phyloP scores from a whole-genome alignment of 176 grass and related monocot species.

The Juncus effusus region DNA sequence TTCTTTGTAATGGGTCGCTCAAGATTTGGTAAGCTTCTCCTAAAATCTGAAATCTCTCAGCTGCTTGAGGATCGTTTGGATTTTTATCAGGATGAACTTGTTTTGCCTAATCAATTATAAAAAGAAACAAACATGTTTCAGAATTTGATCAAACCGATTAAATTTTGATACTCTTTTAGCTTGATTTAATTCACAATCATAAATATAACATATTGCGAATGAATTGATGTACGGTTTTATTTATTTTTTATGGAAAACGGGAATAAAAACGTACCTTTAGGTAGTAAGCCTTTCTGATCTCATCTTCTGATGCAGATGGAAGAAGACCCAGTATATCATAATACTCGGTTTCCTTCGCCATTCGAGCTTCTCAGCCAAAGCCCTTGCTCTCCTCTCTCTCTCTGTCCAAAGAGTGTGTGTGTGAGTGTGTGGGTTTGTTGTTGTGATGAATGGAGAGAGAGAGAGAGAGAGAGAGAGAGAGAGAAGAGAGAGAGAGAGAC shows the following conservation, averaged over 20 bases:
- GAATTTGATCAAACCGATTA: too few species aligned
- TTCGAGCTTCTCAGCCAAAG: conserved; percentile 27
- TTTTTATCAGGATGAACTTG: conserved; percentile 90
- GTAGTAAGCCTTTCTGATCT: conserved; percentile 98
- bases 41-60: conserved; percentile 87
- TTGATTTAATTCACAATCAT: background rate
- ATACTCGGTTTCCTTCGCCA: conserved; percentile 97
- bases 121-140: background rate
- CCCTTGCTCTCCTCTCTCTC: background rate
- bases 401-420: conserved; percentile 8
- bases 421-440: background rate
- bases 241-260: background rate
- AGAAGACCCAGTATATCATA: conserved; percentile 82
- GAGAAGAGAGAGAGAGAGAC: conserved; percentile 3
- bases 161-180: background rate
- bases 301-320: conserved; percentile 66
- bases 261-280: conserved; percentile 50
- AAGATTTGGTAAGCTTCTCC: conserved; percentile 98
- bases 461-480: conserved; percentile 5
- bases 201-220: background rate
- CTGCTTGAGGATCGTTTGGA: conserved; percentile 63
- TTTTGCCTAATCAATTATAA: conserved; percentile 34
- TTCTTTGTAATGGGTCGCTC: conserved; percentile 87
- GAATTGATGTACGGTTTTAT: background rate
- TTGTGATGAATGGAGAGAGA: background rate